phyloP scores from a whole-genome alignment of 768 basidiomycete genomes.

The Strobilomyces dryophilus region DNA sequence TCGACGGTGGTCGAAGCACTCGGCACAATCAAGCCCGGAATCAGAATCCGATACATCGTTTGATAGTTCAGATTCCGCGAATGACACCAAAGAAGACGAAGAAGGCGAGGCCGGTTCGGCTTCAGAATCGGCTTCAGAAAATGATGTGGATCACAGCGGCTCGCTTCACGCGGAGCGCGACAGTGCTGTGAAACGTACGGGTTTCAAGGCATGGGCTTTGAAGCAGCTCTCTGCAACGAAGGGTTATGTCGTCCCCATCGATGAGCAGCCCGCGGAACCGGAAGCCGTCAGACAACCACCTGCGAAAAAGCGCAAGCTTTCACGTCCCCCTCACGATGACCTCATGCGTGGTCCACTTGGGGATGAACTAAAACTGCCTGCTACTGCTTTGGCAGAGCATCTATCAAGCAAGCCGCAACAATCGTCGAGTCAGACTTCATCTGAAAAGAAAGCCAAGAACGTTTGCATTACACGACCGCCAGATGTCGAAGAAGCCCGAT shows the following conservation, averaged over 20 bases:
- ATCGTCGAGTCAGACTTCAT: conserved; percentile 6
- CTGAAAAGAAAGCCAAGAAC: conserved; percentile 35
- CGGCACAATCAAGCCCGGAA: conserved; percentile 26
- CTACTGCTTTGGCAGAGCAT: conserved; percentile 59
- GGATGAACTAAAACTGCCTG: conserved; percentile 60
- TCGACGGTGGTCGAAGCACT: conserved; percentile 46
- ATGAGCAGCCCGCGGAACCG: conserved; percentile 13
- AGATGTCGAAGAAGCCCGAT: conserved; percentile 71
- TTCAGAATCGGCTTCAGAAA: conserved; percentile 14
- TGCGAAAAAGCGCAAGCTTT: conserved; percentile 48
- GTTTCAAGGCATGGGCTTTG: conserved; percentile 90
- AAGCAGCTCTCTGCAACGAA: conserved; percentile 62
- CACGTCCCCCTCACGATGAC: conserved; percentile 23
- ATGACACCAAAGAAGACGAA: conserved; percentile 42
- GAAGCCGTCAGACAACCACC: conserved; percentile 14
- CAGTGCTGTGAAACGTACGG: conserved; percentile 35
- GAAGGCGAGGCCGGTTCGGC: conserved; percentile 11
- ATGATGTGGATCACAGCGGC: conserved; percentile 16
- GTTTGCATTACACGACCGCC: conserved; percentile 57
- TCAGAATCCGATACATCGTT: conserved; percentile 57
- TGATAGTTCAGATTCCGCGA: conserved; percentile 76
- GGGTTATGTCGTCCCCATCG: conserved; percentile 26
- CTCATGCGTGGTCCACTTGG: conserved; percentile 80
- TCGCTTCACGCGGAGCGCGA: conserved; percentile 16
- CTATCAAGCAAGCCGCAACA: conserved; percentile 8